Conservation (phyloP, 495 filamentous ascomycete genomes). For the Tirmania nivea region DNA sequence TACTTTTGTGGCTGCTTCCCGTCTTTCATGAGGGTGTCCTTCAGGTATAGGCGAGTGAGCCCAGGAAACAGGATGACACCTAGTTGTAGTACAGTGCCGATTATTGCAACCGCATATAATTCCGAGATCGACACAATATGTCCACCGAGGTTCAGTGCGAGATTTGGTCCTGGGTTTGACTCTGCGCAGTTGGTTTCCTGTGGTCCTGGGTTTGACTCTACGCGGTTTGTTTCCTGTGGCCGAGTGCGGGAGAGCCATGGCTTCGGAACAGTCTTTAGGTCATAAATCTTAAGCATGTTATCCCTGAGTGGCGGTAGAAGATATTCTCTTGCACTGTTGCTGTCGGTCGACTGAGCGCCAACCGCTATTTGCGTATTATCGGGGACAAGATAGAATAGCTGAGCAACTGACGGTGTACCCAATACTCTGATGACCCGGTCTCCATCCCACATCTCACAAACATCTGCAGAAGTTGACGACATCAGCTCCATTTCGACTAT, state of each 20-base stretch:
- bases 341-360: background rate
- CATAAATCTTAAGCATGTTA: background rate
- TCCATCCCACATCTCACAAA: slow-evolving; percentile 23
- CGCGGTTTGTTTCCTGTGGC: background rate
- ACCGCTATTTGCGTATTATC: background rate
- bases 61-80: background rate
- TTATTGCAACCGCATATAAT: background rate
- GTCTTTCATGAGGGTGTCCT: background rate
- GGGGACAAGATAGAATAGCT: background rate
- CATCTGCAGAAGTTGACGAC: slow-evolving; percentile 19
- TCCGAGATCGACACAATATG: background rate
- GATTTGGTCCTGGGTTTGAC: too few relatives aligned
- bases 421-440: slow-evolving; percentile 17
- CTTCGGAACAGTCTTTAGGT: background rate
- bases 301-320: background rate
- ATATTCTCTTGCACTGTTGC: background rate
- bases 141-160: too few relatives aligned
- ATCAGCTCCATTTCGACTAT: slow-evolving; percentile 19
- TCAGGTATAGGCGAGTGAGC: background rate
- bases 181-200: too few relatives aligned
- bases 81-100: background rate
- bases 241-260: background rate
- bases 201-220: background rate
- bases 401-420: slow-evolving; percentile 2
- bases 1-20: background rate